Percentiles rank a stretch among this genome's conserved stretches.
phyloP scores from a whole-genome alignment of 129 eudicot species.

The Pulicaria dysenterica region DNA sequence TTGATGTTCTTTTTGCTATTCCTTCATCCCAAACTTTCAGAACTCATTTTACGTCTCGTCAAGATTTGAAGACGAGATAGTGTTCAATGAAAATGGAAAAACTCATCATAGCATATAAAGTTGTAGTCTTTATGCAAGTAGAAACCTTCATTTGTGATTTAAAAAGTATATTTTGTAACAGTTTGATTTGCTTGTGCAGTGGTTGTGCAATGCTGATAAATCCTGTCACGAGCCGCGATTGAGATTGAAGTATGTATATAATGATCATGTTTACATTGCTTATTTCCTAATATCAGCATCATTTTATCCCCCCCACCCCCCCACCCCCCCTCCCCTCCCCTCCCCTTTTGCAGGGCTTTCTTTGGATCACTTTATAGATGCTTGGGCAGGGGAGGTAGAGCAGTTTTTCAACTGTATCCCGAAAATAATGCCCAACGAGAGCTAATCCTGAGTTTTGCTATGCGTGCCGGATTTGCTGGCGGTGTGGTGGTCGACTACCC shows the following conservation, averaged over 20 bases:
- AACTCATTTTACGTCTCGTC: no score
- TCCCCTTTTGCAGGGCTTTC: slow-evolving; percentile 65
- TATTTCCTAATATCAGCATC: neutral
- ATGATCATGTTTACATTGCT: slow-evolving; percentile 5
- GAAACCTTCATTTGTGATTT: slow-evolving; percentile 3
- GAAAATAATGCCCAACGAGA: slow-evolving; percentile 85
- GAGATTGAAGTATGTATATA: slow-evolving; percentile 77
- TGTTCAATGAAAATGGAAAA: no score
- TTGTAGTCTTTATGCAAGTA: neutral
- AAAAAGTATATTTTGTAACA: slow-evolving; percentile 2
- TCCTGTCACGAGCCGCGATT: slow-evolving; percentile 94
- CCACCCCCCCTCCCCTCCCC: no score
- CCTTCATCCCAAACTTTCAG: no score
- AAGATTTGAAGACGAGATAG: no score
- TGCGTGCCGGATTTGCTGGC: slow-evolving; percentile 99
- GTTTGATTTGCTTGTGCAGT: slow-evolving; percentile 44
- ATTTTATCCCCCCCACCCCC: no score
- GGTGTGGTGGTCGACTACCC: slow-evolving; percentile 95
- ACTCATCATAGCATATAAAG: no score
- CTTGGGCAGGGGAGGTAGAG: slow-evolving; percentile 90
- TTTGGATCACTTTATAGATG: slow-evolving; percentile 87
- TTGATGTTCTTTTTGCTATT: no score
- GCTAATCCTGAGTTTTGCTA: slow-evolving; percentile 79
- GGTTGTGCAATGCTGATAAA: slow-evolving; percentile 98
- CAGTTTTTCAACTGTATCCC: slow-evolving; percentile 82